Evolutionary conservation across 352 stramenopile genomes (phyloP).

Genomic region (Phytophthora constricta): DNA sequence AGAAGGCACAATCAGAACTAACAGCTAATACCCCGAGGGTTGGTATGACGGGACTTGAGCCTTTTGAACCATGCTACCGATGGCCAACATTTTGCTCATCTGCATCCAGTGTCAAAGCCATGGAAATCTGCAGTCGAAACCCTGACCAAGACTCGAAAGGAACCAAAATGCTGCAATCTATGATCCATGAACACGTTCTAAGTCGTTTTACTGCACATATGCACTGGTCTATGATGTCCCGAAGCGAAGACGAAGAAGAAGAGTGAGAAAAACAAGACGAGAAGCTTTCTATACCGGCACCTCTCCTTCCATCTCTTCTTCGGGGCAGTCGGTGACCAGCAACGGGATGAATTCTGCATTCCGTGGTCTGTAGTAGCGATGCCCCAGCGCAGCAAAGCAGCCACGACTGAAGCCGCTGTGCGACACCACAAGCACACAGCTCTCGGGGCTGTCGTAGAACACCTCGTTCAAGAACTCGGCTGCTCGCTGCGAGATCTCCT

Average conservation of each 20-base stretch:
- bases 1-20: too few relatives aligned
- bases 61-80: too few relatives aligned
- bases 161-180: too few relatives aligned
- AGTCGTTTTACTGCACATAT: conserved; percentile 17
- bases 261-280: too few relatives aligned
- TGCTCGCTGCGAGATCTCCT: conserved; percentile 62
- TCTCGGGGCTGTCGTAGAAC: conserved; percentile 43
- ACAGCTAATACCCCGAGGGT: too few relatives aligned
- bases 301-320: conserved; percentile 30
- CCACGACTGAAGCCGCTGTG: conserved; percentile 74
- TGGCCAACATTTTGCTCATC: too few relatives aligned
- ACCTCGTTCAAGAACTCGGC: conserved; percentile 58
- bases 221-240: conserved; percentile 9
- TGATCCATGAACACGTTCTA: too few relatives aligned
- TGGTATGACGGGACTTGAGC: too few relatives aligned
- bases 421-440: conserved; percentile 59
- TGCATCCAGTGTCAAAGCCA: too few relatives aligned
- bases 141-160: too few relatives aligned
- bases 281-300: neutral
- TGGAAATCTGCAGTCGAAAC: too few relatives aligned
- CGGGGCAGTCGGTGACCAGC: conserved; percentile 49
- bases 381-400: conserved; percentile 62
- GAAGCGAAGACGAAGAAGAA: conserved; percentile 4
- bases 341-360: conserved; percentile 78
- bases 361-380: conserved; percentile 67